Evolutionary conservation across 2,329 filamentous ascomycete species (phyloP), one percentile per base, ranked within the genome.

Genomic region (Epichloe sibirici): DNA sequence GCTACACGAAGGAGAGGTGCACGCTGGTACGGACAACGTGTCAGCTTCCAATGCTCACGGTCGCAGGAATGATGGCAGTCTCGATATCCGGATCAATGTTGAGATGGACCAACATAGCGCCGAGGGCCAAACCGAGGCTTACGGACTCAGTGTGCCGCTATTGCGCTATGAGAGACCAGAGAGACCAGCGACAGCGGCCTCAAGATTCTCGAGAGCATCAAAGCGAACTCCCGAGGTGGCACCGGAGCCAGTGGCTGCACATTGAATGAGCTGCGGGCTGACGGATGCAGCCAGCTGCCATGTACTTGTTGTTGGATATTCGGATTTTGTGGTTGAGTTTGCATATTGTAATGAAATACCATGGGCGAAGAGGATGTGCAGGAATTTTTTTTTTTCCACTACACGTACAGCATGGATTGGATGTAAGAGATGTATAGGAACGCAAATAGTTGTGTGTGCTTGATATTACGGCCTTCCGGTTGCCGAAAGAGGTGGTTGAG

Each of bases 91-190:
- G 52, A 81, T 98, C 61, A 86, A 90, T 53, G 83, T 96, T 57
- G 93, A 98, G 69, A 82, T 91, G 56, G 83, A 90, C 65, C 88
- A 95, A 64, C 83, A 85, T 60, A 83, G 97, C 65, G 81, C 82
- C 2, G 75, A 86, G 38, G 93, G 93, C 39, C 81, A 79, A 58
- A 97, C 93, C 0, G 77, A 84, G 56, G 80, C 83, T 13, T 98
- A 98, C 64, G 86, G 90, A 9, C 72, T 98, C 47, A 84, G 89
- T 2, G 82, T 98, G n/a, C 93, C 93, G 12, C 72, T 78, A 28
- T 74, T 96, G 43, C 56, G 72, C 65, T 71, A 68, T 58, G 59
- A 56, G 23, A 55, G 59, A 37, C 57, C 62, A 4, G 59, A 60
- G n/a, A 44, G 40, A 17, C 48, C 48, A 4, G 31, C 15, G 40